These are phyloP conservation scores for Posidonia oceanica DNA, from an alignment of 116 monocot genomes.

Conservation along the genomic window DNA sequence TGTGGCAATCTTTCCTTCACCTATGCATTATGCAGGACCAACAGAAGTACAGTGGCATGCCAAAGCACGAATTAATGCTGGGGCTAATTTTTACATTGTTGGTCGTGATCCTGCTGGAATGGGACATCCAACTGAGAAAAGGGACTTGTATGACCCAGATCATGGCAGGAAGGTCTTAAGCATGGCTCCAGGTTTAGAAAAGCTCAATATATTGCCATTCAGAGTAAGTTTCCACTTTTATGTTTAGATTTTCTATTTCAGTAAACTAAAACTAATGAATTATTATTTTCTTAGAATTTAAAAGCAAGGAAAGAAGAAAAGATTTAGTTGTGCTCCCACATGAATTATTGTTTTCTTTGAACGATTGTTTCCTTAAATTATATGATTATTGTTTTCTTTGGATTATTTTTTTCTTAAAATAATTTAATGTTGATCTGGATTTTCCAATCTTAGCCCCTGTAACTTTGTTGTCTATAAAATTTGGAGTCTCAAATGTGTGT, in stretches of 20 bases:
- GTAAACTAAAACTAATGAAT: too few relatives aligned
- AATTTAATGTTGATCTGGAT: too few relatives aligned
- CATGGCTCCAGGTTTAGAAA: conserved; percentile 95
- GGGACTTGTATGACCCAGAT: conserved; percentile 93
- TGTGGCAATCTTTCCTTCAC: conserved; percentile 92
- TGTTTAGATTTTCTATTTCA: neutral
- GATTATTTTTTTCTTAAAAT: too few relatives aligned
- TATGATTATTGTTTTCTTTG: too few relatives aligned
- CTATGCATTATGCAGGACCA: conserved; percentile 99
- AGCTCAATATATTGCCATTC: conserved; percentile 92
- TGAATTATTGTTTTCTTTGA: too few relatives aligned
- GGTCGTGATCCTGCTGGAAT: conserved; percentile 99
- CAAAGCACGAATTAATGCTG: conserved; percentile 90
- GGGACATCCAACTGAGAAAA: conserved; percentile 86
- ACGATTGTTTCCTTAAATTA: too few relatives aligned
- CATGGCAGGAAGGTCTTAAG: conserved; percentile 98
- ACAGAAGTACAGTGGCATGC: conserved; percentile 99
- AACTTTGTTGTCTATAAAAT: too few relatives aligned
- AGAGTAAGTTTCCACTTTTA: conserved; percentile 29
- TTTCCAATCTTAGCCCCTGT: too few relatives aligned
- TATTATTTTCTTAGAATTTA: too few relatives aligned
- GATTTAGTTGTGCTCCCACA: too few relatives aligned
- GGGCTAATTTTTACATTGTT: conserved; percentile 99
- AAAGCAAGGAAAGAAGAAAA: too few relatives aligned
- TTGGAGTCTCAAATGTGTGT: too few relatives aligned